These are phyloP conservation scores for Phoma sp. DNA, from an alignment of 2,329 filamentous ascomycete species.

Conservation along the genomic window DNA sequence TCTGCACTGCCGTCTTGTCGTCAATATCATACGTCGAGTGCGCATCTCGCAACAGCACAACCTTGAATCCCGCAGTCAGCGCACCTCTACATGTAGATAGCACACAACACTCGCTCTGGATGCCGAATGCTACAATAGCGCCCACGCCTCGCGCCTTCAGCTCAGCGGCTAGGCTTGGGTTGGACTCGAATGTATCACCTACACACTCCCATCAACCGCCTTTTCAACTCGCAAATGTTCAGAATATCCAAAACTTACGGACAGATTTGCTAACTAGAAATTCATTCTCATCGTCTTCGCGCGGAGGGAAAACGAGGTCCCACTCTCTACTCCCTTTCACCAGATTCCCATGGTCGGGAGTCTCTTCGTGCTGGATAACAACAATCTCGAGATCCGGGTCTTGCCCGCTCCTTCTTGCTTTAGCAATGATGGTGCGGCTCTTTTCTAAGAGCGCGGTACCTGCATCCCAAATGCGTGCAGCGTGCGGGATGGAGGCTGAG, in stretches of 20 bases:
- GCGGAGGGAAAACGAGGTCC: slow-evolving; percentile 15
- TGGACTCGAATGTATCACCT: slow-evolving; percentile 18
- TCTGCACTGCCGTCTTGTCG: slow-evolving; percentile 2
- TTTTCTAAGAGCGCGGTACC: neutral
- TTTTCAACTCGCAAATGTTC: too few species aligned
- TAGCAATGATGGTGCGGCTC: slow-evolving; percentile 3
- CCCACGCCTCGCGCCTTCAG: slow-evolving; percentile 1
- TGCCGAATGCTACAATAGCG: slow-evolving; percentile 17
- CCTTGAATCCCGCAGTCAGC: slow-evolving; percentile 10
- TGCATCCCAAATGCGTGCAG: slow-evolving; percentile 4
- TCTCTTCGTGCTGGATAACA: slow-evolving; percentile 21
- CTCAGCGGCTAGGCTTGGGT: slow-evolving; percentile 7
- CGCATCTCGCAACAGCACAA: slow-evolving; percentile 13
- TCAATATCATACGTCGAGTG: slow-evolving; percentile 16
- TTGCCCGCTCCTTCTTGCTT: neutral
- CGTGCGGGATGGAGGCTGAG: slow-evolving; percentile 4
- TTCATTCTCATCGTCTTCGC: slow-evolving; percentile 6
- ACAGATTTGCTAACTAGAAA: slow-evolving; percentile 7
- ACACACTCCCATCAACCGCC: too few species aligned
- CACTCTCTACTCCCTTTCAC: slow-evolving; percentile 11
- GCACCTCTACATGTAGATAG: slow-evolving; percentile 18
- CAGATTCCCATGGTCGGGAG: slow-evolving; percentile 5
- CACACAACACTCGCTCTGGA: slow-evolving; percentile 26
- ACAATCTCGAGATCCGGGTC: slow-evolving; percentile 5
- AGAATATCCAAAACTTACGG: too few species aligned